These are phyloP conservation scores for Apiospora kogelbergensis DNA, from an alignment of 2,329 filamentous ascomycete genomes.

Conservation along the genomic window DNA sequence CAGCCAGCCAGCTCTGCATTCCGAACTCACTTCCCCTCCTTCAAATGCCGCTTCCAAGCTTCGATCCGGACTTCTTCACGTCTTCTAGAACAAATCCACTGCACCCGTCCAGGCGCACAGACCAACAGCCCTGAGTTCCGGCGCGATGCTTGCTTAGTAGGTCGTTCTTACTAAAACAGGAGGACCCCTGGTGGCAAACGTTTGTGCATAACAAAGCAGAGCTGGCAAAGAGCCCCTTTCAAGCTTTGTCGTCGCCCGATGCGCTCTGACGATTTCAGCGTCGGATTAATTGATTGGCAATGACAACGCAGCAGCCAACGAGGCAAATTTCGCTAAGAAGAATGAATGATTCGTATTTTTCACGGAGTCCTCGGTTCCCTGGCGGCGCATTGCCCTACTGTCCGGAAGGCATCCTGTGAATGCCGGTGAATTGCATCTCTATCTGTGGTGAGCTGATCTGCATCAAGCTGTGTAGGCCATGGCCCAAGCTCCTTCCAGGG, in stretches of 20 bases:
- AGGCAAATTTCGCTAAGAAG: not conserved
- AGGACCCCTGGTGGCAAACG: slow-evolving; percentile 1
- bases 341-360: not conserved
- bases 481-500: slow-evolving; percentile 9
- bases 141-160: too few species aligned
- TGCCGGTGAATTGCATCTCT: not conserved
- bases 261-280: not conserved
- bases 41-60: slow-evolving; percentile 10
- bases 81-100: slow-evolving; percentile 9
- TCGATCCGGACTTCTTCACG: slow-evolving; percentile 6
- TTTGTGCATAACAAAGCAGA: slow-evolving; percentile 6
- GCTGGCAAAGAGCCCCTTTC: slow-evolving; percentile 1
- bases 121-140: not conserved
- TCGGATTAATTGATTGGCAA: slow-evolving; percentile 4
- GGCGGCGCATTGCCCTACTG: not conserved
- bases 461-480: not conserved
- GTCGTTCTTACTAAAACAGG: not conserved
- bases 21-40: slow-evolving; percentile 4
- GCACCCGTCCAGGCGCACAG: not conserved
- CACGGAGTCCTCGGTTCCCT: not conserved
- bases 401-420: not conserved
- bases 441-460: not conserved
- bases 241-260: not conserved
- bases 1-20: not conserved
- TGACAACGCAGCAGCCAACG: not conserved